Evolutionary conservation across 768 basidiomycete species (phyloP).

Genomic region (Auricularia sp.): DNA sequence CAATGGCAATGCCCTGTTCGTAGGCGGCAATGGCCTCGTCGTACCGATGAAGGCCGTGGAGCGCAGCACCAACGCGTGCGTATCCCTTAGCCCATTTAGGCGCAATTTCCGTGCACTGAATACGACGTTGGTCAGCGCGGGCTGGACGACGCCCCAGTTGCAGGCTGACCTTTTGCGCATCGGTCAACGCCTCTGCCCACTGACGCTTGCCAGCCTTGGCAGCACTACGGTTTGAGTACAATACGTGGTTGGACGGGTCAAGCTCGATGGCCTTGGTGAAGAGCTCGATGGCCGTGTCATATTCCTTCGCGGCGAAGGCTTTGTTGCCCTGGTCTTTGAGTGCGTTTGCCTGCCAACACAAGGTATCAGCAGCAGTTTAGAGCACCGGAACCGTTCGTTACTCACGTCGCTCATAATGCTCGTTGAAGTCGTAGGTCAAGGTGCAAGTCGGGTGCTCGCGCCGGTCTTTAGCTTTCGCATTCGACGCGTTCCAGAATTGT

Average conservation of each 20-base stretch:
- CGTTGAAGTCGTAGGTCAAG: not conserved
- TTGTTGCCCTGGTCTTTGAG: slow-evolving; percentile 93
- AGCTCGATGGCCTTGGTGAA: slow-evolving; percentile 75
- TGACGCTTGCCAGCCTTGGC: slow-evolving; percentile 79
- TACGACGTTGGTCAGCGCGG: not conserved
- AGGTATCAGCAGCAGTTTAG: not conserved
- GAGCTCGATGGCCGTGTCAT: slow-evolving; percentile 75
- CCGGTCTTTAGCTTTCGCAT: too few species aligned
- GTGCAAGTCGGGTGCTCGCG: not conserved
- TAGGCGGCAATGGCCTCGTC: slow-evolving; percentile 81
- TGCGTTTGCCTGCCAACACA: slow-evolving; percentile 33
- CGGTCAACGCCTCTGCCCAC: slow-evolving; percentile 65
- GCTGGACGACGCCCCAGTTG: not conserved
- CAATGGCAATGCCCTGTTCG: slow-evolving; percentile 68
- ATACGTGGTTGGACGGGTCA: slow-evolving; percentile 76
- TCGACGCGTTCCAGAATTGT: too few species aligned
- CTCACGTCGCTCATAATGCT: not conserved
- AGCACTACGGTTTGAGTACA: slow-evolving; percentile 89
- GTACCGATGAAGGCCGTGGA: slow-evolving; percentile 71
- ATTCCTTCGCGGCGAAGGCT: slow-evolving; percentile 88
- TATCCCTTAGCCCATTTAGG: slow-evolving; percentile 85
- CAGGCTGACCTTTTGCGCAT: slow-evolving; percentile 80
- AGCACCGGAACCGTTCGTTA: not conserved
- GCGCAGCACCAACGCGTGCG: slow-evolving; percentile 83
- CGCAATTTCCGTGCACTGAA: slow-evolving; percentile 68